Conservation (phyloP, 1,284 basidiomycete species). For the Puccinia novopanici region DNA sequence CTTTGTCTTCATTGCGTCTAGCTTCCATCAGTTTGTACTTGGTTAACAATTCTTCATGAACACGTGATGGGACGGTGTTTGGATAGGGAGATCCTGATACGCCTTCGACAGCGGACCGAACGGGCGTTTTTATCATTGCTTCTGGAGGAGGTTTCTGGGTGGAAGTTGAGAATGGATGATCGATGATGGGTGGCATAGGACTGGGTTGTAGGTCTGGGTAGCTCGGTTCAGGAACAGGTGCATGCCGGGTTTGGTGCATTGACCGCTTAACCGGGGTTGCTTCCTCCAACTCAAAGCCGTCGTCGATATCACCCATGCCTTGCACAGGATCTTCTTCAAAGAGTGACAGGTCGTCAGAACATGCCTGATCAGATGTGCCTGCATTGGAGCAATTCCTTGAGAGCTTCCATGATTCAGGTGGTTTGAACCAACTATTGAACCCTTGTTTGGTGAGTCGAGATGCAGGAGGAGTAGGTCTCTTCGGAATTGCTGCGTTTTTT, state of each 20-base stretch:
- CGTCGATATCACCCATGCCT: constrained; percentile 1
- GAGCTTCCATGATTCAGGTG: constrained; percentile 11
- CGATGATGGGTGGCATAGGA: not conserved
- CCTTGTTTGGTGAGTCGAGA: not conserved
- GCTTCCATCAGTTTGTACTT: constrained; percentile 82
- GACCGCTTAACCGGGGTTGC: constrained; percentile 18
- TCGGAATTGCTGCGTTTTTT: not conserved
- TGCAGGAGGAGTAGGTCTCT: not conserved
- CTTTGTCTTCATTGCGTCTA: constrained; percentile 80
- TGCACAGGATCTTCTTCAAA: constrained; percentile 45
- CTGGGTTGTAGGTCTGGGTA: not conserved
- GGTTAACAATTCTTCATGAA: constrained; percentile 70
- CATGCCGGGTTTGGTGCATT: not conserved
- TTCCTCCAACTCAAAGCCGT: constrained; percentile 27
- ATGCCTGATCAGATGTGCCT: constrained; percentile 27
- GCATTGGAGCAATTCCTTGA: not conserved
- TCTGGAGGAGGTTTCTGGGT: not conserved
- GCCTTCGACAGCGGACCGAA: not conserved
- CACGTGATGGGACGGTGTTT: constrained; percentile 53
- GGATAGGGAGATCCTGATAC: constrained; percentile 31
- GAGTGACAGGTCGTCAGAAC: constrained; percentile 31
- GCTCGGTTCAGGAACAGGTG: not conserved
- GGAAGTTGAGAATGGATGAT: constrained; percentile 21
- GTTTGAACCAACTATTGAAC: not conserved
- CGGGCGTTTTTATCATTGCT: not conserved